These are phyloP conservation scores for Hysterangium stoloniferum DNA, from an alignment of 768 basidiomycete species.

Conservation along the genomic window DNA sequence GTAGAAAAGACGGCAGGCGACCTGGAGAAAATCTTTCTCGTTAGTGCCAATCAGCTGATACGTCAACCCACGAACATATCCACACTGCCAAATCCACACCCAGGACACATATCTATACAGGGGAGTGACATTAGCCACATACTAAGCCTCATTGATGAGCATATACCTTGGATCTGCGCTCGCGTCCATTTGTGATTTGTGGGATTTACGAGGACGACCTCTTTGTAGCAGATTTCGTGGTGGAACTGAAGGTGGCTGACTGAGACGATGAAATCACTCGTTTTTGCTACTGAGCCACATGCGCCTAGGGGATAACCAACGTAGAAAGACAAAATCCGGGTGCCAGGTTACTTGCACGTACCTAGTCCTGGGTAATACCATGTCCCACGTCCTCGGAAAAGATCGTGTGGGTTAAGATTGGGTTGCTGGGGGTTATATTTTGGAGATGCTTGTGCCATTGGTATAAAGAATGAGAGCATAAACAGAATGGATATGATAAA, in stretches of 20 bases:
- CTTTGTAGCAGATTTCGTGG: not conserved
- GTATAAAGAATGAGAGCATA: not conserved
- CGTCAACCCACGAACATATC: conserved; percentile 2
- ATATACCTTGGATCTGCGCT: conserved; percentile 7
- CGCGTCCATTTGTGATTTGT: not conserved
- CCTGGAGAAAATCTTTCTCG: not conserved
- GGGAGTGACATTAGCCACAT: not conserved
- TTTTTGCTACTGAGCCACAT: not conserved
- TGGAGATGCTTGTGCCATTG: not conserved
- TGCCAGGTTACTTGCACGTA: not conserved
- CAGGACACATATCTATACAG: conserved; percentile 3
- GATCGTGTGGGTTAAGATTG: not conserved
- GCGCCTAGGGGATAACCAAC: conserved; percentile 1
- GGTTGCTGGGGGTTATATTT: not conserved
- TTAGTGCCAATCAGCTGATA: not conserved
- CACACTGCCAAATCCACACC: conserved; percentile 2
- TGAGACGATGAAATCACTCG: conserved; percentile 2
- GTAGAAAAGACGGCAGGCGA: conserved; percentile 4
- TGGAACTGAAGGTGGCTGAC: conserved; percentile 4
- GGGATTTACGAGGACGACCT: not conserved
- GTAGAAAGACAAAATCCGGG: too few relatives aligned
- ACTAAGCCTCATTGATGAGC: not conserved
- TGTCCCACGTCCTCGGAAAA: not conserved
- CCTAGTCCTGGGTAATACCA: conserved; percentile 6
- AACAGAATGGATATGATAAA: not conserved